Evolutionary conservation across 768 basidiomycete species (phyloP).

Genomic region (Auricularia sp.): DNA sequence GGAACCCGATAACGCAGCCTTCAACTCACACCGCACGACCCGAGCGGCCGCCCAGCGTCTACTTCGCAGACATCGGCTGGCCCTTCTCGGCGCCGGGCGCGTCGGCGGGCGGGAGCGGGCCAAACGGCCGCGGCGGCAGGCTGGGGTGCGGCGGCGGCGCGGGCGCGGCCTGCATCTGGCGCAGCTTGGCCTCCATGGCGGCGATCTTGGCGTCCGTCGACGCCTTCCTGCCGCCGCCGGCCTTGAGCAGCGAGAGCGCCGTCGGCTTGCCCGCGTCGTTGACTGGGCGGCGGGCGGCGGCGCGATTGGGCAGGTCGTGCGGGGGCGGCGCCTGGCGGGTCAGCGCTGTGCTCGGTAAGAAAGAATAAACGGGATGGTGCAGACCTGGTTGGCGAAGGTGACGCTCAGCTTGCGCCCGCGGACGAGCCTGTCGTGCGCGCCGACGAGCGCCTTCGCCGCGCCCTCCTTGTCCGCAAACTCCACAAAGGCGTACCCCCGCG

Average conservation of each 20-base stretch:
- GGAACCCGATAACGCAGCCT: no score
- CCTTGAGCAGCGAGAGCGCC: constrained; percentile 80
- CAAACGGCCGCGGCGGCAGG: constrained; percentile 16
- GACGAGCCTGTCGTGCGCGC: constrained; percentile 68
- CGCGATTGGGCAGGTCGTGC: not conserved
- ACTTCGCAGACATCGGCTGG: not conserved
- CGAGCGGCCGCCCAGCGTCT: no score
- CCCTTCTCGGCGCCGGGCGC: not conserved
- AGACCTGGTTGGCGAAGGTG: constrained; percentile 81
- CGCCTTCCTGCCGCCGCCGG: constrained; percentile 46
- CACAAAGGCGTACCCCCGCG: constrained; percentile 90
- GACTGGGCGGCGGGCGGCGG: constrained; percentile 8
- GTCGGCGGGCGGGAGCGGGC: not conserved
- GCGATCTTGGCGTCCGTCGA: constrained; percentile 83
- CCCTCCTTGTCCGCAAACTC: constrained; percentile 75
- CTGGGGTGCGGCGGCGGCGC: constrained; percentile 19
- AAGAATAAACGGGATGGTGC: constrained; percentile 27
- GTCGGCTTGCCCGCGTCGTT: constrained; percentile 42
- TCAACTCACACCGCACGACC: no score
- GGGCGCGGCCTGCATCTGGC: constrained; percentile 47
- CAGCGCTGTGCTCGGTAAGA: constrained; percentile 25
- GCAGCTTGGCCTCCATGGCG: constrained; percentile 89
- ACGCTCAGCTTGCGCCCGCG: constrained; percentile 84
- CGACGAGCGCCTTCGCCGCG: constrained; percentile 63
- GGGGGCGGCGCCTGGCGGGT: constrained; percentile 12